Conservation (phyloP, 192 early-diverging fungal genomes). For the Linderina pennispora region DNA sequence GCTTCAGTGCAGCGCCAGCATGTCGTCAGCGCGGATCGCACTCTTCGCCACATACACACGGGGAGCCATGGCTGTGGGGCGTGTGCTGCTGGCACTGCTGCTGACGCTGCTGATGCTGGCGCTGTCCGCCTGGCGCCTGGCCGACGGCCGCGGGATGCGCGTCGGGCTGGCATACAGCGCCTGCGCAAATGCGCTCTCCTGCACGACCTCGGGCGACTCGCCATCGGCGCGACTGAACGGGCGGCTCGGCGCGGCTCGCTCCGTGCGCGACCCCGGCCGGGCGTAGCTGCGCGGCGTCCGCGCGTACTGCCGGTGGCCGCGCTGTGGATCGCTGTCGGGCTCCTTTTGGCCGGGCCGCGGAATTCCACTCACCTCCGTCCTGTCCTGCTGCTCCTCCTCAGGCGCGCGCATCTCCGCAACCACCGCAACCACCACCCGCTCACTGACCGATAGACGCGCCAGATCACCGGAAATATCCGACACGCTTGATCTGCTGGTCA, state of each 20-base stretch:
- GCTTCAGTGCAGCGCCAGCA: slow-evolving; percentile 15
- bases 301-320: background rate
- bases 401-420: background rate
- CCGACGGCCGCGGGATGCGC: slow-evolving; percentile 17
- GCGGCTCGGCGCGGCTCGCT: too few relatives aligned
- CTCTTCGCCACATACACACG: too few relatives aligned
- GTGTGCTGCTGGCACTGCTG: background rate
- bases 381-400: background rate
- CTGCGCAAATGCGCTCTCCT: too few relatives aligned
- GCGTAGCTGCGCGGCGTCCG: slow-evolving; percentile 1
- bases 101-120: slow-evolving; percentile 1
- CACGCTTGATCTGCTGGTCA: slow-evolving; percentile 32
- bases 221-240: slow-evolving; percentile 4
- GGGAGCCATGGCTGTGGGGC: background rate
- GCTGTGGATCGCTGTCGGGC: background rate
- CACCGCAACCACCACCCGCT: too few relatives aligned
- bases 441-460: too few relatives aligned
- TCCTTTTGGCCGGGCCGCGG: background rate
- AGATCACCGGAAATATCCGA: slow-evolving; percentile 34
- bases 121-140: background rate
- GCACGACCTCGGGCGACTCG: too few relatives aligned
- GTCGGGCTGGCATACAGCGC: too few relatives aligned
- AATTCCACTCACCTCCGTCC: too few relatives aligned
- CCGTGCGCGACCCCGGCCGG: background rate
- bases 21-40: too few relatives aligned